Base-by-base conservation (phyloP, 2,329 filamentous ascomycete genomes). In the Fusarium albidum region DNA sequence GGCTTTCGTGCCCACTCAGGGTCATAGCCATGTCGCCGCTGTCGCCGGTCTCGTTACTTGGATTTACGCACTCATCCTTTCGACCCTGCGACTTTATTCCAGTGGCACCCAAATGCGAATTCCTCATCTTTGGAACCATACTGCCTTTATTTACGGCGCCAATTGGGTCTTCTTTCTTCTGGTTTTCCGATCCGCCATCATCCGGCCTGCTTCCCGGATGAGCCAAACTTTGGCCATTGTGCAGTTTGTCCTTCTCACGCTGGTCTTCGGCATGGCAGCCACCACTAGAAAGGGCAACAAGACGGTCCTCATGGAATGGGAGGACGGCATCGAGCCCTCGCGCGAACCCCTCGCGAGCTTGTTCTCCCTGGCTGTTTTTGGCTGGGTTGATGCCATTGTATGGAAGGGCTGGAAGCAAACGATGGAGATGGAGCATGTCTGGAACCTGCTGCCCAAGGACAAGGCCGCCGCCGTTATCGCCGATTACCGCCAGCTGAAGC, bases 231-330 rank as follows among this genome's bases (percentile, higher is more conserved):
- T 96, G 39, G 81, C 85, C 58, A 86, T 92, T 57, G 75, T 83
- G 53, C 87, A 96, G 66, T 98, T 98, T 68, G 77, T 79, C 2
- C 77, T 98, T 54, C 85, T 84, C 6, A 88, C 89, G 1, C 70
- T 96, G 11, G 82, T 99, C 11, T 87, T 92, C 46, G 72, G 84
- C 38, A 87, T 97, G 69, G 86, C 91, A 35, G 74, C 96, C 50
- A 90, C 87, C 44, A 96, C 92, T 57, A 87, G 95, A 60, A 95
- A 92, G 75, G 95, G 95, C 37, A 98, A 98, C 73, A 95, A 92
- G 73, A 86, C 89, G 4, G 90, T 99, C 11, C 75, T 93, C 38
- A 73, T 98, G 67, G 92, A 96, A 73, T 93, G 93, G 79, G 93
- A 97, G 73, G 91, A 90, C 55, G 89, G 89, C 27, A 84, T 99